Percentiles rank a stretch among this genome's conserved stretches.
Evolutionary conservation across 495 filamentous ascomycete genomes (phyloP).

Genomic region (Antarctomyces pellizariae): DNA sequence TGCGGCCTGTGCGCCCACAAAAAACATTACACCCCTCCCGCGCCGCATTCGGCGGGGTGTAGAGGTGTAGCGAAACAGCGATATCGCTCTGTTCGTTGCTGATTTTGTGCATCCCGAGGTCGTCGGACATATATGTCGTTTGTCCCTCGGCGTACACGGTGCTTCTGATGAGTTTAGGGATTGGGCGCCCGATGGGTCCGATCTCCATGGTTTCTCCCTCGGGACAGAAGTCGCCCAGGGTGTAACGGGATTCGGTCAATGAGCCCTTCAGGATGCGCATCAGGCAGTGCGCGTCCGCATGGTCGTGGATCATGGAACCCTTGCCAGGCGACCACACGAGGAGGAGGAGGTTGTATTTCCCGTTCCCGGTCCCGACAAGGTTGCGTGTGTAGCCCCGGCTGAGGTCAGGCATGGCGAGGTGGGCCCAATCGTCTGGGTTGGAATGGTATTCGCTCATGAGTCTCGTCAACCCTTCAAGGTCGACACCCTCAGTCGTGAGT

Average conservation of each 20-base stretch:
- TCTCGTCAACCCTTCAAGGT: constrained; percentile 37
- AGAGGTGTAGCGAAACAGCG: constrained; percentile 74
- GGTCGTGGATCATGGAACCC: constrained; percentile 67
- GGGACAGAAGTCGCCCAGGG: no score
- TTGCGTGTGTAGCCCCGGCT: constrained; percentile 62
- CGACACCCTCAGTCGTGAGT: constrained; percentile 54
- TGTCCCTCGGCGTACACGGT: constrained; percentile 33
- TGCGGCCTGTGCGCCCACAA: constrained; percentile 31
- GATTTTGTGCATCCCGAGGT: constrained; percentile 66
- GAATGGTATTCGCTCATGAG: constrained; percentile 54
- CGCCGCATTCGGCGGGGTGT: constrained; percentile 76
- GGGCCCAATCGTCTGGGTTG: constrained; percentile 40
- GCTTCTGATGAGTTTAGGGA: constrained; percentile 22
- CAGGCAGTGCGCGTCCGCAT: constrained; percentile 59
- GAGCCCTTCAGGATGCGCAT: constrained; percentile 51
- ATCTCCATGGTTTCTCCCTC: constrained; percentile 25
- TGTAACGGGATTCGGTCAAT: constrained; percentile 59
- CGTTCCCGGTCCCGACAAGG: constrained; percentile 74
- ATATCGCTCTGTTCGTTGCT: constrained; percentile 47
- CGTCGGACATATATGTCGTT: constrained; percentile 70
- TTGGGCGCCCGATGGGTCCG: constrained; percentile 26
- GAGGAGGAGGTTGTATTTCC: constrained; percentile 75
- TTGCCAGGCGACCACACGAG: constrained; percentile 89
- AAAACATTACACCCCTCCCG: constrained; percentile 51
- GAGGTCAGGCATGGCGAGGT: constrained; percentile 42